phyloP scores from a whole-genome alignment of 2,329 filamentous ascomycete species.

The Diaporthe longicolla region DNA sequence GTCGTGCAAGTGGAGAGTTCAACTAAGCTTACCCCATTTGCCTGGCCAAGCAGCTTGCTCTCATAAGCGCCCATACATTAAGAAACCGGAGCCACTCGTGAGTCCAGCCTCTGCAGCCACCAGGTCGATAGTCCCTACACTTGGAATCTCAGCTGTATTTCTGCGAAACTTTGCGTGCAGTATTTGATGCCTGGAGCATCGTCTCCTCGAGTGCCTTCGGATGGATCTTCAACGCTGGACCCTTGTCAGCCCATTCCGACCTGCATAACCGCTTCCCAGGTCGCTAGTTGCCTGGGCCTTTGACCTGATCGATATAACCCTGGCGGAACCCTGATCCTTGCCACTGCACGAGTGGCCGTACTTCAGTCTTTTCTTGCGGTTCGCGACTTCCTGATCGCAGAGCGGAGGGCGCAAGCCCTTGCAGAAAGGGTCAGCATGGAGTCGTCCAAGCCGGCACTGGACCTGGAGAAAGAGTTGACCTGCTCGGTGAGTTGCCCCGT shows the following conservation, averaged over 20 bases:
- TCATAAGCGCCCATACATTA: conserved; percentile 40
- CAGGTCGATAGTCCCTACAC: no score
- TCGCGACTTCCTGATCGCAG: conserved; percentile 23
- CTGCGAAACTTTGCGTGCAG: background rate
- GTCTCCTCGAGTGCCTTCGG: background rate
- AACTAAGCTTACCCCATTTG: conserved; percentile 36
- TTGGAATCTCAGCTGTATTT: background rate
- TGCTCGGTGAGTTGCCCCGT: conserved; percentile 81
- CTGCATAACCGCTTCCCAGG: background rate
- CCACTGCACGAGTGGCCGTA: conserved; percentile 8
- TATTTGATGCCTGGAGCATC: background rate
- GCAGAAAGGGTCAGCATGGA: conserved; percentile 57
- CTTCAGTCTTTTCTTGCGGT: conserved; percentile 13
- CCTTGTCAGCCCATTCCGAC: conserved; percentile 42
- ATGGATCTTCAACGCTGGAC: conserved; percentile 33
- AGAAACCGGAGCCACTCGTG: conserved; percentile 25
- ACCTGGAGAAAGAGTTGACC: conserved; percentile 93
- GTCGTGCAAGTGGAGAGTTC: conserved; percentile 39
- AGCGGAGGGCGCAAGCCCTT: conserved; percentile 20
- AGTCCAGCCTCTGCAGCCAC: conserved; percentile 33
- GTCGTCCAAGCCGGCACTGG: conserved; percentile 67
- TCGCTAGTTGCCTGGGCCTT: background rate
- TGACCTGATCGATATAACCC: conserved; percentile 25
- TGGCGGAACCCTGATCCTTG: conserved; percentile 53
- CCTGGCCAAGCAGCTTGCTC: conserved; percentile 40